Base-by-base conservation (phyloP, 2,329 filamentous ascomycete genomes). In the Epichloe typhina region DNA sequence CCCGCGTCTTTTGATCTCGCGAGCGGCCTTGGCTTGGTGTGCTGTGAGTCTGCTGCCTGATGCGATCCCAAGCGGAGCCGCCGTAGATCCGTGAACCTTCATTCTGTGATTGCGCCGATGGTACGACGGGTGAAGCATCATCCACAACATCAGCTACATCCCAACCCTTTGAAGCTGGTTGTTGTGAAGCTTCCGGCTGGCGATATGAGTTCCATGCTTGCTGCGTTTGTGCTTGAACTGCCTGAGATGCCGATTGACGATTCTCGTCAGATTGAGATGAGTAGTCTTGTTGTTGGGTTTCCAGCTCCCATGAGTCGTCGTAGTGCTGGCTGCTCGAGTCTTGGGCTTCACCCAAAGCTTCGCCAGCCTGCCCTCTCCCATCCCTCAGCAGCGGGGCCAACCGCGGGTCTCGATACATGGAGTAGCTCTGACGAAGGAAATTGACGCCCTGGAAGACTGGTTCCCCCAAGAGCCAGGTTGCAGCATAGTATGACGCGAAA, bases 51-150 rank as follows among this genome's bases (percentile, higher is more conserved):
- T 71, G 64, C 45, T 69, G 64, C 38, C 72, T 67, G 37, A 75
- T 51, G 31, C 70, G 68, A 31, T 73, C 72, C 72, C 72, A 75
- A 3, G 71, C 54, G 4, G 70, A 73, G 31, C 64, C 62, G 8
- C 59, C 53, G 49, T 55, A 45, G 44, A 53, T 53, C 7, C 52
- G 23, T 17, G 53, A 37, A 37, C 50, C 13, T 9, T 49, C 40
- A 47, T 61, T 33, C 47, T 61, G 58, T 19, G 57, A 55, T 41
- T 57, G 60, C 12, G 61, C 52, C 7, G 67, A 58, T 15, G 63
- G 43, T 7, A 72, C 62, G 11, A 72, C 55, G 23, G 73, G 72
- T 1, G 73, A 75, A 38, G 68, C 70, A 50, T 74, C 70, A 38
- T 73, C 71, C 4, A 58, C 23, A 5, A 66, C 60, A 19, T 62